phyloP scores from a whole-genome alignment of 2,329 filamentous ascomycete species.

The Penicillium sp. region DNA sequence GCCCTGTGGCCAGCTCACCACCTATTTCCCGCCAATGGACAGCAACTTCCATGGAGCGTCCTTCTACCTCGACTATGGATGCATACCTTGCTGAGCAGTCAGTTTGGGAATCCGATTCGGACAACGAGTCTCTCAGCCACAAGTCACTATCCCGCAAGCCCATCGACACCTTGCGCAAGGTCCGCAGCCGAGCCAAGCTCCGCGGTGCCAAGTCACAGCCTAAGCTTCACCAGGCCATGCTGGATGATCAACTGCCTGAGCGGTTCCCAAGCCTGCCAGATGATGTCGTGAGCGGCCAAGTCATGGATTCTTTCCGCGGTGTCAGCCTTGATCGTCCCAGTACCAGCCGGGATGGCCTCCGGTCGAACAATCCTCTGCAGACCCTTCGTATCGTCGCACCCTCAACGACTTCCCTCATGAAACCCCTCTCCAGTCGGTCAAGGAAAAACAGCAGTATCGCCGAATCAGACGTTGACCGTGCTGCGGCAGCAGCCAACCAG shows the following conservation, averaged over 20 bases:
- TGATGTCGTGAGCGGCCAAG: constrained; percentile 16
- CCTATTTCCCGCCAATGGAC: constrained; percentile 35
- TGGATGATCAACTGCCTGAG: constrained; percentile 28
- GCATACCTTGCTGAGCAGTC: constrained; percentile 39
- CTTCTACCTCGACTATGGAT: constrained; percentile 40
- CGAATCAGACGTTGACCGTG: constrained; percentile 37
- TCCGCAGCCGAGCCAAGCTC: constrained; percentile 45
- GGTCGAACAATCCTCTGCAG: constrained; percentile 27
- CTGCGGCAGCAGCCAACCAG: constrained; percentile 41
- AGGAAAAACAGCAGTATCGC: constrained; percentile 30
- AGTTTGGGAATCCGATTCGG: constrained; percentile 47
- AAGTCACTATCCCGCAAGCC: constrained; percentile 42
- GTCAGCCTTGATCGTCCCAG: constrained; percentile 24
- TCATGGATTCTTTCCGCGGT: constrained; percentile 16
- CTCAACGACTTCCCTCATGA: constrained; percentile 39
- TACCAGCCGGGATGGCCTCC: constrained; percentile 29
- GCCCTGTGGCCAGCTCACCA: constrained; percentile 36
- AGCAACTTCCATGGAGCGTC: constrained; percentile 34
- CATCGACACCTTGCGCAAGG: constrained; percentile 45
- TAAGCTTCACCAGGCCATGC: constrained; percentile 33
- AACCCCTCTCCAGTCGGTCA: constrained; percentile 30
- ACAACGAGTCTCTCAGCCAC: constrained; percentile 38
- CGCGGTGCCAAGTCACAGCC: constrained; percentile 43
- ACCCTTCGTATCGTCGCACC: constrained; percentile 43
- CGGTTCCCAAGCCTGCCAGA: constrained; percentile 37